Conservation (phyloP, 306 rosid genomes). For the Neltuma alba region DNA sequence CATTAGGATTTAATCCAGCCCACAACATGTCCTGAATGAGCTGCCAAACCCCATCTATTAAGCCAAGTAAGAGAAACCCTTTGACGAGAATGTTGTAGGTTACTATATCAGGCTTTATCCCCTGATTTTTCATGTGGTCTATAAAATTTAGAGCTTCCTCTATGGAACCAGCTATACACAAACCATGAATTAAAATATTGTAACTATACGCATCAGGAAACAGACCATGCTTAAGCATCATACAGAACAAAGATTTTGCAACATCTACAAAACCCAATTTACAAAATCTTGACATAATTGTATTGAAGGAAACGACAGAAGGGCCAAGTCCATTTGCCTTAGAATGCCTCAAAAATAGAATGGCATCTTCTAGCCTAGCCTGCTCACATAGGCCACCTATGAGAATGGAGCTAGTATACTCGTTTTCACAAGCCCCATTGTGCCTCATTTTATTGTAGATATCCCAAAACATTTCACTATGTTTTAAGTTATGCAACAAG, state of each 20-base stretch:
- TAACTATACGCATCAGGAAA: slow-evolving; percentile 20
- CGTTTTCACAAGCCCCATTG: slow-evolving; percentile 6
- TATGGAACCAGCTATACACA: slow-evolving; percentile 22
- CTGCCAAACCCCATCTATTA: slow-evolving; percentile 5
- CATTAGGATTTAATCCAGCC: slow-evolving; percentile 8
- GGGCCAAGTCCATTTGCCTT: slow-evolving; percentile 1
- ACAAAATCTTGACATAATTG: slow-evolving; percentile 13
- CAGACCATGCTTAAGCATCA: slow-evolving; percentile 19
- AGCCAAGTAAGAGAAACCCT: slow-evolving; percentile 20
- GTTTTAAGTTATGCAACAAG: slow-evolving; percentile 3
- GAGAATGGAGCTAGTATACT: too few relatives aligned
- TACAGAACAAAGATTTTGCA: slow-evolving; percentile 20
- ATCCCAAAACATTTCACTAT: slow-evolving; percentile 3
- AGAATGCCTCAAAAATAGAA: not conserved
- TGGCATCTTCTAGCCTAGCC: not conserved
- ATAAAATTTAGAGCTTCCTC: slow-evolving; percentile 13
- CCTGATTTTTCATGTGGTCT: slow-evolving; percentile 1
- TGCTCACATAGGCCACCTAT: not conserved
- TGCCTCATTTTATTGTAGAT: slow-evolving; percentile 8
- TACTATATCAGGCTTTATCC: slow-evolving; percentile 14
- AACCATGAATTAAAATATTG: slow-evolving; percentile 18
- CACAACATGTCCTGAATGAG: slow-evolving; percentile 16
- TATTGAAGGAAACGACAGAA: slow-evolving; percentile 17
- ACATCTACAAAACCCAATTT: slow-evolving; percentile 9
- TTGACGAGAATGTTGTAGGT: slow-evolving; percentile 13